A percentile compares a stretch with the other conserved stretches of the same genome.
Evolutionary conservation across 345 rosid species (phyloP).

Genomic region (Luvunga scandens): DNA sequence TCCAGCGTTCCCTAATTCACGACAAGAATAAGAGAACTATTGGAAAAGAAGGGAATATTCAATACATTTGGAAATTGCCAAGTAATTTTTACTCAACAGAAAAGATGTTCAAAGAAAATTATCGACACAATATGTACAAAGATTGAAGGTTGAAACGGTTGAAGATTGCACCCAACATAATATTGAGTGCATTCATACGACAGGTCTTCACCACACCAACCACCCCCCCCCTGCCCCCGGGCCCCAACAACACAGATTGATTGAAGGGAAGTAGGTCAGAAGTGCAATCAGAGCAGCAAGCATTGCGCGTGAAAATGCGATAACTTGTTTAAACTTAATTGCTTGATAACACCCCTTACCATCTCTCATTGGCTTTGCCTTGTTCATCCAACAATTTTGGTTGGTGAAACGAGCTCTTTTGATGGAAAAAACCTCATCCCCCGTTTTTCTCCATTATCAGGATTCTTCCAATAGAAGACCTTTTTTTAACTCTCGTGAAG

Average conservation of each 20-base stretch:
- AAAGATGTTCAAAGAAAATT: background rate
- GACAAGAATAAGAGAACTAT: background rate
- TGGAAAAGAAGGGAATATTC: background rate
- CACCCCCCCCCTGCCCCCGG: too few relatives aligned
- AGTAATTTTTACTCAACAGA: background rate
- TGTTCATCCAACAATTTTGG: constrained; percentile 4
- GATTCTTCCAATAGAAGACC: background rate
- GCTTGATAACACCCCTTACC: background rate
- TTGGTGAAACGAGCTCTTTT: background rate
- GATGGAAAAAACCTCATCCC: background rate
- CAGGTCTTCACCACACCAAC: too few relatives aligned
- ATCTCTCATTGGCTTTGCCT: background rate
- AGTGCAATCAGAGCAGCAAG: background rate
- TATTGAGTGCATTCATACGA: background rate
- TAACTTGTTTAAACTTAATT: background rate
- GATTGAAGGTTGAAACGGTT: background rate
- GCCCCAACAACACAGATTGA: too few relatives aligned
- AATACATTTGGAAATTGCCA: background rate
- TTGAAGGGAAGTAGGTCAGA: background rate
- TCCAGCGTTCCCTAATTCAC: background rate
- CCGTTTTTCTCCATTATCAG: background rate
- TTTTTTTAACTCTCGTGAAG: background rate
- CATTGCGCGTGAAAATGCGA: constrained; percentile 1
- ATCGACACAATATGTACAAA: constrained; percentile 14
- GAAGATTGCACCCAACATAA: background rate